phyloP scores from a whole-genome alignment of 352 stramenopile species.

The Phytophthora aleatoria region DNA sequence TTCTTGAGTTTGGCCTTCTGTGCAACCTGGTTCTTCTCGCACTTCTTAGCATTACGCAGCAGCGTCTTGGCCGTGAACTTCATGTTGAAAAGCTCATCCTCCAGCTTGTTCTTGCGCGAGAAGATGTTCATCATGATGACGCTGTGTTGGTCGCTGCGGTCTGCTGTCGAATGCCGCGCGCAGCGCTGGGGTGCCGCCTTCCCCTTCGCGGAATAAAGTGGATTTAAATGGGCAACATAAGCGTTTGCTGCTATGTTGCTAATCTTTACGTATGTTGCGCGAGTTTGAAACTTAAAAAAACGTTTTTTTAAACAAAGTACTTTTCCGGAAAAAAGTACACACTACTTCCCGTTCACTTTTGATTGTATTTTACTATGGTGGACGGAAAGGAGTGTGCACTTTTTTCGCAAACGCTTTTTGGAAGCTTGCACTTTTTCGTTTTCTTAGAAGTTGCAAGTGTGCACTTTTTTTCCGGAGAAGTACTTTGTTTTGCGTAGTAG shows the following conservation, averaged over 20 bases:
- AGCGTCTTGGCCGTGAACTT: conserved; percentile 91
- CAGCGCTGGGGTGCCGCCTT: not conserved
- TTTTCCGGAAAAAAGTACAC: too few species aligned
- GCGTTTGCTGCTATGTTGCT: not conserved
- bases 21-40: conserved; percentile 96
- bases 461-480: too few species aligned
- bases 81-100: conserved; percentile 91
- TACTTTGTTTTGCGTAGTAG: too few species aligned
- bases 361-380: too few species aligned
- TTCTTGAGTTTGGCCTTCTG: conserved; percentile 98
- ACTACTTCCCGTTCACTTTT: too few species aligned
- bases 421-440: too few species aligned
- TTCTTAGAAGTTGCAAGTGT: too few species aligned
- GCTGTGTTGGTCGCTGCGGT: not conserved
- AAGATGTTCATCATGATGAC: conserved; percentile 80
- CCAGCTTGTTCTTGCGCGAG: conserved; percentile 83
- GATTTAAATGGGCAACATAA: not conserved
- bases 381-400: too few species aligned
- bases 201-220: not conserved
- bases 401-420: too few species aligned
- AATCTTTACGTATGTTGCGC: too few species aligned
- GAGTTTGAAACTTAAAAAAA: too few species aligned
- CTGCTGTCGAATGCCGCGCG: not conserved
- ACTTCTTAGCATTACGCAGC: conserved; percentile 95
- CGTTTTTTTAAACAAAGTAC: too few species aligned